phyloP scores from a whole-genome alignment of 2,329 filamentous ascomycete genomes.

The Fusarium pseudograminearum region DNA sequence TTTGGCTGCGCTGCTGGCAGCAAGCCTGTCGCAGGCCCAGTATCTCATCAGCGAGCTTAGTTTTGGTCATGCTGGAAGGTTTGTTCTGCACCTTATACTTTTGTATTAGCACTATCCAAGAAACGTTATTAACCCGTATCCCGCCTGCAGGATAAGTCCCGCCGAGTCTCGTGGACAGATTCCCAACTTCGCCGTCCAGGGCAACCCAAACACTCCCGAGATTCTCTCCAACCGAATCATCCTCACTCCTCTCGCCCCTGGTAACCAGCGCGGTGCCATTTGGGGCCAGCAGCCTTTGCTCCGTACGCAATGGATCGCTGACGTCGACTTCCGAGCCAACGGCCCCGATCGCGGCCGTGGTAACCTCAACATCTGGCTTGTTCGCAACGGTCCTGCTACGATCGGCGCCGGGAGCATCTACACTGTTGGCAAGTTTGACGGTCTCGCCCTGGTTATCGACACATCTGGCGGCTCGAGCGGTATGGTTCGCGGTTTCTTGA shows the following conservation, averaged over 20 bases:
- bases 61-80: slow-evolving; percentile 79
- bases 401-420: slow-evolving; percentile 84
- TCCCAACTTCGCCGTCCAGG: slow-evolving; percentile 67
- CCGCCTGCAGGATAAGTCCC: slow-evolving; percentile 70
- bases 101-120: slow-evolving; percentile 1
- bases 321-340: slow-evolving; percentile 88
- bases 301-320: slow-evolving; percentile 80
- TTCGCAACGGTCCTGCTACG: slow-evolving; percentile 72
- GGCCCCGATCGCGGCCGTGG: slow-evolving; percentile 88
- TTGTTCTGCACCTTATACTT: slow-evolving; percentile 39
- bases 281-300: slow-evolving; percentile 78
- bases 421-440: slow-evolving; percentile 86
- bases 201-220: slow-evolving; percentile 67
- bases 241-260: slow-evolving; percentile 88
- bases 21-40: slow-evolving; percentile 68
- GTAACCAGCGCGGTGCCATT: slow-evolving; percentile 83
- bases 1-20: slow-evolving; percentile 58
- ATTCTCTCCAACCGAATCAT: slow-evolving; percentile 90
- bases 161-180: slow-evolving; percentile 62
- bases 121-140: slow-evolving; percentile 25
- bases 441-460: slow-evolving; percentile 88
- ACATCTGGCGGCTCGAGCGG: slow-evolving; percentile 82
- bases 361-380: slow-evolving; percentile 95
- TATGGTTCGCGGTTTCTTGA: slow-evolving; percentile 90
- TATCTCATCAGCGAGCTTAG: slow-evolving; percentile 79